Evolutionary conservation across 768 basidiomycete species (phyloP).

Genomic region (Hygrocybe punicea): DNA sequence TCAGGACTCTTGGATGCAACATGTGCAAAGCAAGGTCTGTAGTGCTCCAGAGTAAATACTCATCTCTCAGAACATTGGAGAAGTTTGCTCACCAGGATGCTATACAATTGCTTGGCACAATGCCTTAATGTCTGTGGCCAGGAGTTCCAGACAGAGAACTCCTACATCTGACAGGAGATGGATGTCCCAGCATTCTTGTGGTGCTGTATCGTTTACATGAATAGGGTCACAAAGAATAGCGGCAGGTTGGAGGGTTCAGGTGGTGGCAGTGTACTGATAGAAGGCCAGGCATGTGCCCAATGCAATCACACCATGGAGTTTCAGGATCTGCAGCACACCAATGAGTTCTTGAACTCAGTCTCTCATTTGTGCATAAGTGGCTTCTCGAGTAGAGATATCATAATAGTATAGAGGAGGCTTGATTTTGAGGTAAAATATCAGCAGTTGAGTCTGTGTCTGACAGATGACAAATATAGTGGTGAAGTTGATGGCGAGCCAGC

Average conservation of each 20-base stretch:
- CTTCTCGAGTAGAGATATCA: neutral
- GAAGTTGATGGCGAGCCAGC: neutral
- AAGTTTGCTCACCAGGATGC: neutral
- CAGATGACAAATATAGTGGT: neutral
- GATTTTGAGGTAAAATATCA: conserved; percentile 1
- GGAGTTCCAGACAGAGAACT: neutral
- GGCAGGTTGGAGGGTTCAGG: neutral
- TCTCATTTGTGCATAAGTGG: neutral
- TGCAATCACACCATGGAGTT: neutral
- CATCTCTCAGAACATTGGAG: neutral
- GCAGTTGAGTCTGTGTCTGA: neutral
- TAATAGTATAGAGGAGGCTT: neutral
- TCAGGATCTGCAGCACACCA: neutral
- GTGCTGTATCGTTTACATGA: neutral
- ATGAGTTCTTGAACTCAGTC: neutral
- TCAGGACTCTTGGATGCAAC: too few relatives aligned
- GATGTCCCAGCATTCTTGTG: neutral
- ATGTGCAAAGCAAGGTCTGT: neutral
- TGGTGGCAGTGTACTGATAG: neutral
- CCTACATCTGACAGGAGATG: neutral
- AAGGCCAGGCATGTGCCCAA: neutral
- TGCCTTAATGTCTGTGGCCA: neutral
- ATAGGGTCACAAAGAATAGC: conserved; percentile 2
- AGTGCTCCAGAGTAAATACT: neutral
- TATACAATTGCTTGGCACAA: neutral